Conservation (phyloP, 1,284 basidiomycete species). For the Wolfiporia cocos region DNA sequence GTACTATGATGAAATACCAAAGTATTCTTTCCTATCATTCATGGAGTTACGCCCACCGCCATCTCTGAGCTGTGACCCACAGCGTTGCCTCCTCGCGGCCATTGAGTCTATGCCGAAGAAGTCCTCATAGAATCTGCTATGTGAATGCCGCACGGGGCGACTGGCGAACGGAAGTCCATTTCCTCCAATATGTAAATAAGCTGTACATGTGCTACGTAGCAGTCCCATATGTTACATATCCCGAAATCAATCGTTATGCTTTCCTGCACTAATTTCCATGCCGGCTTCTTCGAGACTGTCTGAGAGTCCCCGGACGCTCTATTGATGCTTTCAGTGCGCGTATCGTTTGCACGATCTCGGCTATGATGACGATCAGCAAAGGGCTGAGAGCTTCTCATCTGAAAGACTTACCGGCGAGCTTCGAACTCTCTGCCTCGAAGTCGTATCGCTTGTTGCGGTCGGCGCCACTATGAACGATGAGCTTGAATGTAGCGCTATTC, state of each 20-base stretch:
- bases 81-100: too few species aligned
- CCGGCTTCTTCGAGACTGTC: slow-evolving; percentile 50
- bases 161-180: too few species aligned
- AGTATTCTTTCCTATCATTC: too few species aligned
- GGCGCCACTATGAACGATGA: slow-evolving; percentile 62
- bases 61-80: too few species aligned
- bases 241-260: neutral
- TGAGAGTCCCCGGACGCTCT: slow-evolving; percentile 53
- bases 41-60: too few species aligned
- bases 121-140: too few species aligned
- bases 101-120: too few species aligned
- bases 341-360: slow-evolving; percentile 68
- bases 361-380: slow-evolving; percentile 25
- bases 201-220: too few species aligned
- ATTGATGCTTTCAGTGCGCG: slow-evolving; percentile 50
- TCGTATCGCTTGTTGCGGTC: slow-evolving; percentile 89
- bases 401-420: slow-evolving; percentile 62
- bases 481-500: slow-evolving; percentile 80
- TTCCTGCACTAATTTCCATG: slow-evolving; percentile 29
- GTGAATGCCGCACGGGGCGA: too few species aligned
- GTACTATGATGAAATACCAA: too few species aligned
- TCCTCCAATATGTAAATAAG: too few species aligned
- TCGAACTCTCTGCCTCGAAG: slow-evolving; percentile 90
- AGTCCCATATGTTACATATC: neutral
- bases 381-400: neutral